Evolutionary conservation across 2,329 filamentous ascomycete species (phyloP).

Genomic region (Ceratocystis harringtonii): DNA sequence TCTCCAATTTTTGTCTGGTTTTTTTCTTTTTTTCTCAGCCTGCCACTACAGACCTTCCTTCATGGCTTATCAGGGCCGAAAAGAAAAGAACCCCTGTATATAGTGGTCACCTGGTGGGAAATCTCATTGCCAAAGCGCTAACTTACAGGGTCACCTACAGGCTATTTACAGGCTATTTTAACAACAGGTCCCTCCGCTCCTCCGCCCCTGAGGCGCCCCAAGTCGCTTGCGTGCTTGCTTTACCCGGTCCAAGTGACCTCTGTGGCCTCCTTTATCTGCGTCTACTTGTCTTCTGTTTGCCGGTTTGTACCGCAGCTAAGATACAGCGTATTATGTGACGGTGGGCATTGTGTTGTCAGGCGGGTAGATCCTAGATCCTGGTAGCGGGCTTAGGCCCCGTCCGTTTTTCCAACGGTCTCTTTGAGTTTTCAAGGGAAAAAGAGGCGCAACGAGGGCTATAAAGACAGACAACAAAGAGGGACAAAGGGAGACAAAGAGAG

Average conservation of each 20-base stretch:
- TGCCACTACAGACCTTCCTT: background rate
- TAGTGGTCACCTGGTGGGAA: slow-evolving; percentile 6
- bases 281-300: background rate
- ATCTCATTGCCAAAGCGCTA: slow-evolving; percentile 5
- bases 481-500: background rate
- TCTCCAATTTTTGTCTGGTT: background rate
- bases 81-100: background rate
- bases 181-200: too few relatives aligned
- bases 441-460: too few relatives aligned
- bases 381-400: background rate
- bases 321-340: background rate
- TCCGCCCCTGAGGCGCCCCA: background rate
- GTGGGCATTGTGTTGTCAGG: too few relatives aligned
- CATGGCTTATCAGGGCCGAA: background rate
- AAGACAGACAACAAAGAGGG: background rate
- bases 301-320: background rate
- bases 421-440: background rate
- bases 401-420: background rate
- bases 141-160: background rate
- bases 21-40: background rate
- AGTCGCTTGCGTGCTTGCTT: background rate
- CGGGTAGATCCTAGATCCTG: background rate
- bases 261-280: background rate
- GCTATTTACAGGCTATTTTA: too few relatives aligned
- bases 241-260: background rate